Evolutionary conservation across 164 flowering plant genomes (phyloP), one percentile per base, ranked within the genome.

Genomic region (Sedum album): DNA sequence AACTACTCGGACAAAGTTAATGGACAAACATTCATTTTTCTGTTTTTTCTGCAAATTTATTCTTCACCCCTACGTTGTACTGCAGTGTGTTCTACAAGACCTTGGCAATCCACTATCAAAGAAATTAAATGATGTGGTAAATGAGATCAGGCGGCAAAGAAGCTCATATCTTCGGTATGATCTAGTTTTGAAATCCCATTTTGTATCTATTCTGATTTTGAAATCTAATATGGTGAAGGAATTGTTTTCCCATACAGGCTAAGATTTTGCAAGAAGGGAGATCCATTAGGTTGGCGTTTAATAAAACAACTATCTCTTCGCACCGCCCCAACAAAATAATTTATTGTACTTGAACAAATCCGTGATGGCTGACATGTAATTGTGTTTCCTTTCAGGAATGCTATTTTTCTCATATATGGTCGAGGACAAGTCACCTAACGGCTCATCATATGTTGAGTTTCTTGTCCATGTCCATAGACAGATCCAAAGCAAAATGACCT

Each of bases 251-350:
- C 60, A 31, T 79, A 81, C 97, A 95, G 99, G 38, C 75, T 95
- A 73, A 84, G 78, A 73, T 76, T 92, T 68, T 92, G 97, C 91
- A 90, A 80, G 81, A 92, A 89, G 73, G 96, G 94, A 78, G 99
- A 95, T 63, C 75, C 91, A 60, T 84, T 97, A 85, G 99, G 99
- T 92, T 26, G n/a, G n/a, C n/a, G n/a, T n/a, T n/a, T n/a, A n/a
- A n/a, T n/a, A n/a, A n/a, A n/a, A n/a, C n/a, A n/a, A n/a, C n/a
- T n/a, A n/a, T n/a, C n/a, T n/a, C n/a, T n/a, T n/a, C n/a, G n/a
- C n/a, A n/a, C n/a, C n/a, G n/a, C n/a, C n/a, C n/a, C n/a, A n/a
- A n/a, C n/a, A n/a, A n/a, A n/a, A n/a, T n/a, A n/a, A n/a, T n/a
- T n/a, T n/a, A n/a, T n/a, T n/a, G n/a, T n/a, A n/a, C n/a, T n/a